phyloP scores from a whole-genome alignment of 257 asterid genomes.

The Asclepias syriaca region DNA sequence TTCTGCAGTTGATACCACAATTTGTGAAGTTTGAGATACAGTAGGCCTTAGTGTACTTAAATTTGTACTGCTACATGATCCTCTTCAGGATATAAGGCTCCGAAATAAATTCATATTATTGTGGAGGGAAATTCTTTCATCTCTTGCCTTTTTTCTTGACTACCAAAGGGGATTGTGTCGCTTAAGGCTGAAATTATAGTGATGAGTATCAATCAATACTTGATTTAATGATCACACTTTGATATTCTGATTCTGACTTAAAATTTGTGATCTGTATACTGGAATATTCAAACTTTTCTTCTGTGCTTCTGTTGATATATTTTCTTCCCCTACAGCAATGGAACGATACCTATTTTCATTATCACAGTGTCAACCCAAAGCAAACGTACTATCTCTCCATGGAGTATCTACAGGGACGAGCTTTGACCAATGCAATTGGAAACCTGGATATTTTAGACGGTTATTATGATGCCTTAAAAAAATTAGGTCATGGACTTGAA shows the following conservation, averaged over 20 bases:
- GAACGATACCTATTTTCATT: constrained; percentile 88
- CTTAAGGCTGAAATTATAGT: not conserved
- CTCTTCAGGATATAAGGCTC: not conserved
- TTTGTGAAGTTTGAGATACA: not conserved
- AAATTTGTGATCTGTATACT: not conserved
- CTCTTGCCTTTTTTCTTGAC: not conserved
- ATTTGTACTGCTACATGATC: not conserved
- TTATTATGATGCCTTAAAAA: constrained; percentile 79
- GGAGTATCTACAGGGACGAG: constrained; percentile 99
- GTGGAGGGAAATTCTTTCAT: not conserved
- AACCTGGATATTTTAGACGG: constrained; percentile 79
- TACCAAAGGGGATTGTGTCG: not conserved
- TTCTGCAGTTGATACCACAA: not conserved
- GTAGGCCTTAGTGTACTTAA: not conserved
- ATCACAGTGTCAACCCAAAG: constrained; percentile 86
- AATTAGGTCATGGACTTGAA: constrained; percentile 87
- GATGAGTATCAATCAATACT: not conserved
- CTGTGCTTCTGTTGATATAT: not conserved
- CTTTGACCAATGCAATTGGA: constrained; percentile 94
- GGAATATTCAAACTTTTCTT: constrained; percentile 1
- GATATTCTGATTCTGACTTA: not conserved
- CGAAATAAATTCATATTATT: not conserved
- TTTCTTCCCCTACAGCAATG: constrained; percentile 62
- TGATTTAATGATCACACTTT: not conserved
- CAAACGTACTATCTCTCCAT: constrained; percentile 96